Evolutionary conservation across 352 stramenopile genomes (phyloP), one percentile per base, ranked within the genome.

Genomic region (Phytophthora megakarya): DNA sequence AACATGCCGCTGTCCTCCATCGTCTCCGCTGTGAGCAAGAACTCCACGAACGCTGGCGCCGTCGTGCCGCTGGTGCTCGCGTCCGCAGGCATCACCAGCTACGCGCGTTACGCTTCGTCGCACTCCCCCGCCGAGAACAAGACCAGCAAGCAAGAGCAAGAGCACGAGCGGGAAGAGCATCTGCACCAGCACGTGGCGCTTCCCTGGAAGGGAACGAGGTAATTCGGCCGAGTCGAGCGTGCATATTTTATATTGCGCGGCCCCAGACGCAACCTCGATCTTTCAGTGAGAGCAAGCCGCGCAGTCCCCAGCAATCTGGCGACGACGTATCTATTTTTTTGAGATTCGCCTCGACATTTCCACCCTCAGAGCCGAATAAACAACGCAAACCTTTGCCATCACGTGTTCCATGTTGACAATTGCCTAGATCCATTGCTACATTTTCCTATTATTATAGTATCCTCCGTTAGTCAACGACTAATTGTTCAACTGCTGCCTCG

Each of bases 131-230:
- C 78, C 53, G 68, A 70, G 13, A 74, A 42, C 23, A 67, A 65
- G 35, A 58, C 51, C 22, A 61, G 48, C 48, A 35, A 30, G 11
- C 46, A 60, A 38, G 67, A 75, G 43, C 30, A 56, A n/a, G 56
- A 78, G 50, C 79, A 85, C 22, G 63, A 72, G 53, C 50, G 56
- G 1, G 76, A 83, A 45, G 65, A 77, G 13, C 78, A 85, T 8
- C 64, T 89, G 3, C 81, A 90, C 70, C 77, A 89, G 39, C 81
- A 91, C 65, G 80, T 89, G 25, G 76, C 72, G 45, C 69, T 81
- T 19, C 65, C 81, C 26, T 91, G 81, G 81, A 91, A 91, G 66
- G 81, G 81, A 18, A 83, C 81, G 51, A 78, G 81, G 39, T 91
- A 56, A 51, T 18, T 25, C 2, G 5, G 11, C 23, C 10, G 10